A percentile compares a stretch with the other conserved stretches of the same genome.
Conservation (phyloP, 148 eudicot species). For the Rhododendron mucronatum region DNA sequence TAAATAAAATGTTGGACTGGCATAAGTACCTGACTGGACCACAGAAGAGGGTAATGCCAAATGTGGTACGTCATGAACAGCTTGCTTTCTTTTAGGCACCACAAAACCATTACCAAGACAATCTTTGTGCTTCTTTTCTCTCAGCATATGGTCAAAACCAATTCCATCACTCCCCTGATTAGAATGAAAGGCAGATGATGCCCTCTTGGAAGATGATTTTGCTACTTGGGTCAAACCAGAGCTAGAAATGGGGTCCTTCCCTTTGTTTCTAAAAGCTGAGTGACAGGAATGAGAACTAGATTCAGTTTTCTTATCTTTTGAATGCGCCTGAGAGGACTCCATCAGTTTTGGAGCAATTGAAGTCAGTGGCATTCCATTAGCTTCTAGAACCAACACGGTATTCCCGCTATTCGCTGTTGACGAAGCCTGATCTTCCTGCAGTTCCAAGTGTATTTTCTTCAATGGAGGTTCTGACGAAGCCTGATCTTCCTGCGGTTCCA, state of each 20-base stretch:
- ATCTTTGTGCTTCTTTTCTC: slow-evolving; percentile 13
- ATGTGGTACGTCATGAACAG: background rate
- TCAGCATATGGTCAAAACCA: slow-evolving; percentile 9
- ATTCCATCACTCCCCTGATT: slow-evolving; percentile 16
- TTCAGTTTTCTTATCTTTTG: slow-evolving; percentile 15
- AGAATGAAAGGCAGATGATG: slow-evolving; percentile 20
- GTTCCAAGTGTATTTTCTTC: slow-evolving; percentile 28
- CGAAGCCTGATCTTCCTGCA: slow-evolving; percentile 35
- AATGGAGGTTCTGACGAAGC: slow-evolving; percentile 28
- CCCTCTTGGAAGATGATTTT: slow-evolving; percentile 19
- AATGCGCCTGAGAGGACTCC: slow-evolving; percentile 15
- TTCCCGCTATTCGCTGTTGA: slow-evolving; percentile 19
- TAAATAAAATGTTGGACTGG: background rate
- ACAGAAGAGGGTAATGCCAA: slow-evolving; percentile 15
- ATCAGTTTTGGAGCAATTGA: slow-evolving; percentile 10
- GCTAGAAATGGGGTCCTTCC: slow-evolving; percentile 22
- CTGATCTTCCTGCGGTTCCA: slow-evolving; percentile 27
- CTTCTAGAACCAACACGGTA: background rate
- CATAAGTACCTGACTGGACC: slow-evolving; percentile 28
- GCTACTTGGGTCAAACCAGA: slow-evolving; percentile 14
- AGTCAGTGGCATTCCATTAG: slow-evolving; percentile 15
- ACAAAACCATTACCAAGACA: background rate
- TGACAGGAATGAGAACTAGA: slow-evolving; percentile 19
- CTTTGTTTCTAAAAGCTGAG: slow-evolving; percentile 21
- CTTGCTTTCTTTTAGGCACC: background rate